A percentile compares a stretch with the other conserved stretches of the same genome.
Conservation (phyloP, 257 asterid species). For the Striga asiatica region DNA sequence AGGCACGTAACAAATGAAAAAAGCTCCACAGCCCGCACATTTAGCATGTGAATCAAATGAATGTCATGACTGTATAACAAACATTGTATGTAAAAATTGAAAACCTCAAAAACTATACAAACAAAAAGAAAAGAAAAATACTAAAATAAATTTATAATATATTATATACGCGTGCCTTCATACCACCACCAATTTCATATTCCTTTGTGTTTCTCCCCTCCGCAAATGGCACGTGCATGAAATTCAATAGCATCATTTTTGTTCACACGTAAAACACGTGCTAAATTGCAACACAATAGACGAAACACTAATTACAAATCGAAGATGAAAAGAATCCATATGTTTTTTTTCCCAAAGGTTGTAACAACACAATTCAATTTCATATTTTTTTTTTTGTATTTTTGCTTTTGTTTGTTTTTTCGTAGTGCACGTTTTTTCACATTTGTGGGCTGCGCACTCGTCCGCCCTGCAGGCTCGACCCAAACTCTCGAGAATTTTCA, state of each 20-base stretch:
- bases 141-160: too few relatives aligned
- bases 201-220: too few relatives aligned
- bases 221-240: too few relatives aligned
- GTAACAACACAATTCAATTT: slow-evolving; percentile 12
- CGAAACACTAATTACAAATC: background rate
- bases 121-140: background rate
- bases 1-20: too few relatives aligned
- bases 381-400: background rate
- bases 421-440: too few relatives aligned
- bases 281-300: background rate
- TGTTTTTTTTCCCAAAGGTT: background rate
- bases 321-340: background rate
- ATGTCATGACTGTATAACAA: slow-evolving; percentile 1
- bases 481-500: slow-evolving; percentile 25
- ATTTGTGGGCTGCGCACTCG: slow-evolving; percentile 14
- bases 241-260: too few relatives aligned
- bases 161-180: slow-evolving; percentile 6
- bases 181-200: slow-evolving; percentile 11
- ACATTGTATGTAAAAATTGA: background rate
- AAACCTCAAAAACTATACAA: slow-evolving; percentile 12
- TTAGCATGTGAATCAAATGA: too few relatives aligned
- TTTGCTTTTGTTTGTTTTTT: too few relatives aligned
- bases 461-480: background rate
- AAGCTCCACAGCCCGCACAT: background rate
- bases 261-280: too few relatives aligned